Evolutionary conservation across 1,284 basidiomycete genomes (phyloP).

Genomic region (Malassezia globosa): DNA sequence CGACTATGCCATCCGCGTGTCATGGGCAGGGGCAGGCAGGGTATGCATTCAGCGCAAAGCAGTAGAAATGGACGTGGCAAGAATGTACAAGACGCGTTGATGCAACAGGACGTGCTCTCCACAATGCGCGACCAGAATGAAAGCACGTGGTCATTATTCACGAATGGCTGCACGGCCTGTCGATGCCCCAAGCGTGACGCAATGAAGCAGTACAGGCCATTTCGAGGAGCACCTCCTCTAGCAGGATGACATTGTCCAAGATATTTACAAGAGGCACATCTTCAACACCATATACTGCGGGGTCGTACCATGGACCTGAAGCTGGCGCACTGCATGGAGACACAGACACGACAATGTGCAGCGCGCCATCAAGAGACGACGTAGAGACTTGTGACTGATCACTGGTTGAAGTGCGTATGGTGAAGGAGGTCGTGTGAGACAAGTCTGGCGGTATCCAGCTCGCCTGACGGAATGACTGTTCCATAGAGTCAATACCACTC

Average conservation of each 20-base stretch:
- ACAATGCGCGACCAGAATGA: neutral
- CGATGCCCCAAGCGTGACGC: conserved; percentile 5
- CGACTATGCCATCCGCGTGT: no score
- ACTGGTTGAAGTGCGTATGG: neutral
- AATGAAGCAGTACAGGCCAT: conserved; percentile 75
- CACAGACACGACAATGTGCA: neutral
- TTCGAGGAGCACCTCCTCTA: conserved; percentile 94
- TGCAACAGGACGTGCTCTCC: neutral
- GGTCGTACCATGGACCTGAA: neutral
- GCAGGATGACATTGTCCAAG: conserved; percentile 84
- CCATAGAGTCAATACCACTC: neutral
- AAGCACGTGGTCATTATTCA: neutral
- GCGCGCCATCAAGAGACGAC: neutral
- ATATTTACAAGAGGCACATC: conserved; percentile 43
- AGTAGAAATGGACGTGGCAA: neutral
- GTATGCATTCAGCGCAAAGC: no score
- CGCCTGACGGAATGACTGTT: neutral
- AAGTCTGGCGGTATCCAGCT: neutral
- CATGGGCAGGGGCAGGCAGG: no score
- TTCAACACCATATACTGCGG: neutral
- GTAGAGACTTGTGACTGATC: neutral
- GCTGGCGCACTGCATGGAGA: neutral
- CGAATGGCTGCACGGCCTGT: no score
- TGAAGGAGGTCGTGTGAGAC: neutral
- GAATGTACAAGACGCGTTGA: neutral